Base-by-base conservation (phyloP, 164 flowering plant genomes). In the grape (Vitis vinifera) region DNA sequence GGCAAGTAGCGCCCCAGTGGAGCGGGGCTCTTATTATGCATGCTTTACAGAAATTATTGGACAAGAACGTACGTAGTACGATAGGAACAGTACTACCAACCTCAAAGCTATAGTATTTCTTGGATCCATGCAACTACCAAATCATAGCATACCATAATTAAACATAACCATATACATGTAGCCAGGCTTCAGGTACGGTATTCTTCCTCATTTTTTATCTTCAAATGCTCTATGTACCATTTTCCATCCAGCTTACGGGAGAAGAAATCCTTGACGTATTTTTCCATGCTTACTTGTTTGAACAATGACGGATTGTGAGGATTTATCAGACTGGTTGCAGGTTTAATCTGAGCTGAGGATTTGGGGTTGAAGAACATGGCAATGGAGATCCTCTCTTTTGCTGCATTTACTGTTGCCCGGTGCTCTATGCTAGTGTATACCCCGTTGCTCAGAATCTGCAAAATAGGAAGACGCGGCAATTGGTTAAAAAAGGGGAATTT, bases 341-440 rank as follows among this genome's bases (percentile, higher is more conserved):
- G 85, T 8, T 78, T 78, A 10, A 84, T 50, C 52, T 72, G 81
- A 27, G 69, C 75, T 0, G 77, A 78, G 6, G 72, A 65, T 14
- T 71, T 77, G 1, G 86, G 84, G 69, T 55, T 72, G 59, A 62
- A 58, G 60, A 85, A 84, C 15, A 78, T 62, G 2, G 75, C 86
- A 2, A 82, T 10, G 0, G 88, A 82, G 10, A 84, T 70, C 71
- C 88, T 73, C 67, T 84, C 88, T 51, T 73, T 71, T 30, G 0
- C 47, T 0, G 79, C 57, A 50, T 84, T 84, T 19, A 70, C 76
- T 3, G 69, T 66, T 14, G 68, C 85, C 13, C 83, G 53, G 58
- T 84, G 87, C 74, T 81, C 83, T 8, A 74, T 47, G 75, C 85
- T 84, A 1, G 23, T 68, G 55, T 84, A 84, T 2, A 17, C 17